phyloP scores from a whole-genome alignment of 2,329 filamentous ascomycete genomes.

The Lecanicillium sp. region DNA sequence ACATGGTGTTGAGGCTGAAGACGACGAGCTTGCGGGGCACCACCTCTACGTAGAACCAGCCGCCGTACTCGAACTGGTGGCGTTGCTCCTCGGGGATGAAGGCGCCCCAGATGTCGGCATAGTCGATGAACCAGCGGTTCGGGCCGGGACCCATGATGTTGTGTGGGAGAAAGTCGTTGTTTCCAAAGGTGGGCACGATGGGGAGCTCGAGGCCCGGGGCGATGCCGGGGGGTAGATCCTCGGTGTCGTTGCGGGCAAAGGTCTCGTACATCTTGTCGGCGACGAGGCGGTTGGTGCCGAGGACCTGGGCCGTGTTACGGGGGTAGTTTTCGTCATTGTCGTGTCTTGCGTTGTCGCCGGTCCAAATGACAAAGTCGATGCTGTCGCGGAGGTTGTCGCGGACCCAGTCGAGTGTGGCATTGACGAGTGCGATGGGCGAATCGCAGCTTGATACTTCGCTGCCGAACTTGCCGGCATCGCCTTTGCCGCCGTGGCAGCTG shows the following conservation, averaged over 20 bases:
- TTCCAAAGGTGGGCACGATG: conserved; percentile 84
- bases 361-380: conserved; percentile 90
- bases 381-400: conserved; percentile 66
- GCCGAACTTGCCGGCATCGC: conserved; percentile 74
- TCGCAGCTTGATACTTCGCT: conserved; percentile 87
- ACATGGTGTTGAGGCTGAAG: conserved; percentile 92
- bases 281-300: conserved; percentile 68
- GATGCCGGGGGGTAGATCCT: conserved; percentile 45
- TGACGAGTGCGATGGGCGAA: conserved; percentile 69
- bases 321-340: conserved; percentile 80
- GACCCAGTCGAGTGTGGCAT: conserved; percentile 90
- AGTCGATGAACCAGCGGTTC: conserved; percentile 76
- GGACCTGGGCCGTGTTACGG: conserved; percentile 68
- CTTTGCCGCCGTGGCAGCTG: conserved; percentile 74
- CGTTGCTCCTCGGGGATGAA: conserved; percentile 92
- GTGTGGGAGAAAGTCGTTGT: conserved; percentile 96
- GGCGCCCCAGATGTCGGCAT: conserved; percentile 69
- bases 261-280: conserved; percentile 70
- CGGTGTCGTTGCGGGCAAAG: conserved; percentile 55
- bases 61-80: conserved; percentile 85
- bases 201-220: conserved; percentile 55
- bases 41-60: conserved; percentile 92
- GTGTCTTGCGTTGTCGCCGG: conserved; percentile 82
- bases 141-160: conserved; percentile 86
- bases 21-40: conserved; percentile 80